These are phyloP conservation scores for Bjerkandera adusta DNA, from an alignment of 1,284 basidiomycete species.

Conservation along the genomic window DNA sequence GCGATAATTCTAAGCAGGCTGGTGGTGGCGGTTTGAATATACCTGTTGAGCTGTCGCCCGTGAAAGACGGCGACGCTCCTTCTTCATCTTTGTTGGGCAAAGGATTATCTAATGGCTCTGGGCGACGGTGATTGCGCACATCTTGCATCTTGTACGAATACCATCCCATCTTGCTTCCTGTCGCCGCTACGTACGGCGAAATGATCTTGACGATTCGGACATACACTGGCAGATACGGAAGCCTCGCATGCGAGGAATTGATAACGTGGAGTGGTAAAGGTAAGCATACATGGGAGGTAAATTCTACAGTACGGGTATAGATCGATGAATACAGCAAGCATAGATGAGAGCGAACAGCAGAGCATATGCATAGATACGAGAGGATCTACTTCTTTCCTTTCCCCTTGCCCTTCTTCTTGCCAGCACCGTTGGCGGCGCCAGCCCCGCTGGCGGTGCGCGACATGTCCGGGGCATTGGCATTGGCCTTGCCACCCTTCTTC, in stretches of 20 bases:
- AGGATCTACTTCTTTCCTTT: slow-evolving; percentile 10
- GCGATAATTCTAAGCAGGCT: background rate
- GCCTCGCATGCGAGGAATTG: too few relatives aligned
- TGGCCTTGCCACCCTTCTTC: slow-evolving; percentile 20
- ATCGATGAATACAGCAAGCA: background rate
- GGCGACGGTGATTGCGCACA: background rate
- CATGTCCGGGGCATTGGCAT: slow-evolving; percentile 16
- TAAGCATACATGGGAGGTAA: background rate
- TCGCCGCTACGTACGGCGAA: too few relatives aligned
- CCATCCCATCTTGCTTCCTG: too few relatives aligned
- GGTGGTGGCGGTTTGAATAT: slow-evolving; percentile 43
- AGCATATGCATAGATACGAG: background rate
- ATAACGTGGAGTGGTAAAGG: background rate
- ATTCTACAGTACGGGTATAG: background rate
- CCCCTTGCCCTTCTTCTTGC: slow-evolving; percentile 16
- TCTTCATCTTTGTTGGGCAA: background rate
- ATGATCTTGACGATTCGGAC: too few relatives aligned
- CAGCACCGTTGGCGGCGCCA: slow-evolving; percentile 16
- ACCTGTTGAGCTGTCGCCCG: slow-evolving; percentile 60
- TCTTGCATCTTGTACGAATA: too few relatives aligned
- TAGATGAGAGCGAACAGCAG: background rate
- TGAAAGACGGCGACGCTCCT: slow-evolving; percentile 39
- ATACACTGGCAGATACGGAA: too few relatives aligned
- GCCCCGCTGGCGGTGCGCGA: slow-evolving; percentile 21
- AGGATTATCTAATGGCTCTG: background rate